Evolutionary conservation across 257 asterid species (phyloP).

Genomic region (Solanum pinnatisectum): DNA sequence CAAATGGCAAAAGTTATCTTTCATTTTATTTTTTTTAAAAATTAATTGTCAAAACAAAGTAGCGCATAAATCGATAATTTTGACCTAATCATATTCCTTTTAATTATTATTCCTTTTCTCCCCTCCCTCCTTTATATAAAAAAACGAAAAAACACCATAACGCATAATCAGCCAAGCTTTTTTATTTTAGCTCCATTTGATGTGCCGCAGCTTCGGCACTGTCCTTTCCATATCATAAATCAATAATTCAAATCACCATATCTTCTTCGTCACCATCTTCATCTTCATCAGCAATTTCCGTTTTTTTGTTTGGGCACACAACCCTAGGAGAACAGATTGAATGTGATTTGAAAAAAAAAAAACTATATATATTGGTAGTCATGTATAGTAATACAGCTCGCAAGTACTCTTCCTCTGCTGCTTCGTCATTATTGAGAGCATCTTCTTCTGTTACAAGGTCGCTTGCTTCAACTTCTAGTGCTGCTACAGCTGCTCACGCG

Average conservation of each 20-base stretch:
- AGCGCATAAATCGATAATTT: not conserved
- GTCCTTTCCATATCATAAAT: not conserved
- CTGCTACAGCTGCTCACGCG: not conserved
- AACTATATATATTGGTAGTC: conserved; percentile 1
- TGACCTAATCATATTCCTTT: not conserved
- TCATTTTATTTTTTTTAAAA: not conserved
- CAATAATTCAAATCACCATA: not conserved
- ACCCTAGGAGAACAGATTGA: conserved; percentile 11
- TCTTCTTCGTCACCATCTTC: conserved; percentile 1
- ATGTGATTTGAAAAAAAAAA: conserved; percentile 2
- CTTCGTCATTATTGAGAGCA: conserved; percentile 53
- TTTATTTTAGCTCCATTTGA: not conserved
- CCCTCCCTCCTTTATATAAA: not conserved
- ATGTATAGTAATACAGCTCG: not conserved
- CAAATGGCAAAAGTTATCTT: no score
- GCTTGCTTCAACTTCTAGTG: not conserved
- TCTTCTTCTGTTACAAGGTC: conserved; percentile 26
- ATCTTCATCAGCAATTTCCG: not conserved
- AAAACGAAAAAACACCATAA: not conserved
- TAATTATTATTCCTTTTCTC: not conserved
- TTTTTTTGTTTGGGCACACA: conserved; percentile 24
- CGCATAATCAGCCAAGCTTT: not conserved
- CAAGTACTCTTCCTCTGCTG: conserved; percentile 28
- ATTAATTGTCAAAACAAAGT: not conserved
- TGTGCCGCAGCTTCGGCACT: conserved; percentile 9